Evolutionary conservation across 257 asterid genomes (phyloP).

Genomic region (Hygrophila difformis): DNA sequence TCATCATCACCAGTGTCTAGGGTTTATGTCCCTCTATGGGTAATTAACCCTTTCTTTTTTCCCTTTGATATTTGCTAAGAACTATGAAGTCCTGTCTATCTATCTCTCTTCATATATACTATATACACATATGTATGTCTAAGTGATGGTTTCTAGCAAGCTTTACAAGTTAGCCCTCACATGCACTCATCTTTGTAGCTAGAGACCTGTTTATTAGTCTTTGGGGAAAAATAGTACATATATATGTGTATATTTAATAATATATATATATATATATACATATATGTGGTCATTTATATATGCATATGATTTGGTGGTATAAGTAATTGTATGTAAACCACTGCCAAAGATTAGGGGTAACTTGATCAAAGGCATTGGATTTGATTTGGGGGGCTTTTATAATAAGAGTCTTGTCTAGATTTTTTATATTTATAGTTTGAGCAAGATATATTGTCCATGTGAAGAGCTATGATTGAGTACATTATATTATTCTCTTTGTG

Average conservation of each 20-base stretch:
- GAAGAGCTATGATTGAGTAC: slow-evolving; percentile 5
- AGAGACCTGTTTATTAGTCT: too few relatives aligned
- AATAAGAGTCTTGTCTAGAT: too few relatives aligned
- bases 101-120: neutral
- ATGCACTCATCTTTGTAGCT: too few relatives aligned
- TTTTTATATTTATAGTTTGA: slow-evolving; percentile 1
- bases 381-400: too few relatives aligned
- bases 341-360: neutral
- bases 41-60: slow-evolving; percentile 12
- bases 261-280: too few relatives aligned
- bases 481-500: neutral
- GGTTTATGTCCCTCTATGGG: slow-evolving; percentile 20
- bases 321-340: neutral
- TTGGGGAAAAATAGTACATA: neutral
- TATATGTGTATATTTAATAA: too few relatives aligned
- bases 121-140: neutral
- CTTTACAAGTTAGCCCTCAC: too few relatives aligned
- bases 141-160: too few relatives aligned
- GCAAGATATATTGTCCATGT: slow-evolving; percentile 17
- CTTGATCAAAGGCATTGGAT: neutral
- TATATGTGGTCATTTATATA: neutral
- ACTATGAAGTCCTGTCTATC: neutral
- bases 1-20: slow-evolving; percentile 17
- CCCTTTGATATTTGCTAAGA: too few relatives aligned
- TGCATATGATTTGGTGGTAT: too few relatives aligned